Percentiles rank a stretch among this genome's conserved stretches.
Conservation (phyloP, 2,329 filamentous ascomycete species). For the Tolypocladium tropicale region DNA sequence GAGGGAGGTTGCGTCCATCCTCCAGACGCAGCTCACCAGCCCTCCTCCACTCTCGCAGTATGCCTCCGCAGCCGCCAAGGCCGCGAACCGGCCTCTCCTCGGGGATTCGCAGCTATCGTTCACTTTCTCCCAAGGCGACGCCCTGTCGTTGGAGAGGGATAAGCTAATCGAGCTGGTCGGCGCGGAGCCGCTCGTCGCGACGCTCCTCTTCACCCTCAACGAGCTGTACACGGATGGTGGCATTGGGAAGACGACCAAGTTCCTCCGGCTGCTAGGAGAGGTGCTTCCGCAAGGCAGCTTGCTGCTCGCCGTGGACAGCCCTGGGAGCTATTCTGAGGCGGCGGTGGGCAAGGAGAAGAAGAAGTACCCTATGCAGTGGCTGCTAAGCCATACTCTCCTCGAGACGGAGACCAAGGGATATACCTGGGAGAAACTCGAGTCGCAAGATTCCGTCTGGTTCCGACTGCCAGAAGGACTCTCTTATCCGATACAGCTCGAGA, state of each 20-base stretch:
- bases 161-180: conserved; percentile 22
- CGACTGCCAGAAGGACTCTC: conserved; percentile 54
- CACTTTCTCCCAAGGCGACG: conserved; percentile 37
- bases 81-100: conserved; percentile 35
- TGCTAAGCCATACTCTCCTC: conserved; percentile 74
- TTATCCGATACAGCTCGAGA: conserved; percentile 81
- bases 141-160: conserved; percentile 28
- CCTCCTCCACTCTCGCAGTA: conserved; percentile 41
- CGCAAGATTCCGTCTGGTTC: conserved; percentile 78
- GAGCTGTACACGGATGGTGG: conserved; percentile 80
- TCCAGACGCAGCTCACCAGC: conserved; percentile 46
- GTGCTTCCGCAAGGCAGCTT: conserved; percentile 48
- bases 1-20: conserved; percentile 47
- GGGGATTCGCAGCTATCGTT: conserved; percentile 24
- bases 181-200: conserved; percentile 47
- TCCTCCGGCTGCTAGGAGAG: conserved; percentile 61
- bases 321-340: conserved; percentile 84
- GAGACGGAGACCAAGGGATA: conserved; percentile 24
- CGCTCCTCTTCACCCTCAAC: conserved; percentile 88
- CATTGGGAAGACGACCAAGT: conserved; percentile 60
- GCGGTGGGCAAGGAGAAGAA: conserved; percentile 51
- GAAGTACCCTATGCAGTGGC: conserved; percentile 87
- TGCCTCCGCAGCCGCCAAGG: conserved; percentile 35
- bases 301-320: conserved; percentile 82
- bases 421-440: conserved; percentile 64